Evolutionary conservation across 2,329 filamentous ascomycete genomes (phyloP).

Genomic region (Cercospora canescens): DNA sequence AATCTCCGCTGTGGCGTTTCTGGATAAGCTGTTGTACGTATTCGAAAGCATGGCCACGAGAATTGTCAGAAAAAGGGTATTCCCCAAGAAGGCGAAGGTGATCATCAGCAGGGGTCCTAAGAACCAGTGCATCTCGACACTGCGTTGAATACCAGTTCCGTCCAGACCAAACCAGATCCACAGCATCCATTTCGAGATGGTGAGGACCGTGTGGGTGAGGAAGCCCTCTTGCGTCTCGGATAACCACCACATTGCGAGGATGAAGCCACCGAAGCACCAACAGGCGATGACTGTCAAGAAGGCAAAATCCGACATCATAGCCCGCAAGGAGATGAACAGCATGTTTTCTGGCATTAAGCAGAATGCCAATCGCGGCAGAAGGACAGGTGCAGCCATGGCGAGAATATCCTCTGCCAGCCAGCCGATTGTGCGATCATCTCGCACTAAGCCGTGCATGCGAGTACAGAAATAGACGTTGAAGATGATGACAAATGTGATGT

Average conservation of each 20-base stretch:
- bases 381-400: conserved; percentile 74
- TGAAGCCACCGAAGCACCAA: conserved; percentile 83
- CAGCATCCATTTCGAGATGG: conserved; percentile 86
- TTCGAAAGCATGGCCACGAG: conserved; percentile 84
- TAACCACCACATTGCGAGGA: conserved; percentile 78
- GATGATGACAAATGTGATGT: conserved; percentile 73
- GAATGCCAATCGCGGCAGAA: conserved; percentile 78
- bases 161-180: conserved; percentile 92
- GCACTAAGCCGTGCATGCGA: conserved; percentile 64
- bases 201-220: conserved; percentile 51
- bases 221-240: conserved; percentile 56
- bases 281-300: conserved; percentile 71
- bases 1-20: conserved; percentile 78
- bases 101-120: conserved; percentile 79
- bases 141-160: conserved; percentile 58
- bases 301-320: conserved; percentile 87
- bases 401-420: conserved; percentile 68
- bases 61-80: conserved; percentile 86
- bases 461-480: conserved; percentile 69
- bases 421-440: conserved; percentile 38
- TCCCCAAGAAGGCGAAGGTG: conserved; percentile 80
- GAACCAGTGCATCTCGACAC: conserved; percentile 73
- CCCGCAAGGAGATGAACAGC: conserved; percentile 75
- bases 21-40: conserved; percentile 76
- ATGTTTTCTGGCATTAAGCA: conserved; percentile 82